Evolutionary conservation across 2,329 filamentous ascomycete genomes (phyloP), one percentile per base, ranked within the genome.

Genomic region (Cladosporium oxysporum): DNA sequence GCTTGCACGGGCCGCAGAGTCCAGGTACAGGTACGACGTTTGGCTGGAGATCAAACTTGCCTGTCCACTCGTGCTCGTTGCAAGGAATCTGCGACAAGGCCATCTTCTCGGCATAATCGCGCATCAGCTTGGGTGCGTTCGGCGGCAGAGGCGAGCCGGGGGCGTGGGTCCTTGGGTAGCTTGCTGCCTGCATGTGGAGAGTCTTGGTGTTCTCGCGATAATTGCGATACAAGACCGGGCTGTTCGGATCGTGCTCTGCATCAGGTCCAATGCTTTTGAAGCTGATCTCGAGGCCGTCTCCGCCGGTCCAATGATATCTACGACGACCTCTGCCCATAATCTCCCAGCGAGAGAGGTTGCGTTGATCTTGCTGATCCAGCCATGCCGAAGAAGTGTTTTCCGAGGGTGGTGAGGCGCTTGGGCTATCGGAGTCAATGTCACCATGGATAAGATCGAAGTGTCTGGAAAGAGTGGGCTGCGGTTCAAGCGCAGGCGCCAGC

Each of bases 271-370:
- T 67, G 31, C 76, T 75, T 16, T 67, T 64, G 66, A 77, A 78
- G 26, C 70, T 69, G 69, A 78, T 78, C 71, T 78, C 76, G 23
- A 69, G 69, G 10, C 76, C 76, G 62, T 77, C 76, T 28, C 76
- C 74, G 29, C 76, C 76, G 26, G 68, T 66, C 76, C 76, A 78
- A 50, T 72, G 73, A 63, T 72, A 76, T n/a, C 62, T 66, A 64
- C 60, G 65, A 63, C n/a, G 58, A 14, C 58, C 59, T 12, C 35
- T 33, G 33, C 58, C 50, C 21, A 12, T 26, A 49, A 66, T 58
- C 18, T 37, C 28, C 64, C 64, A 66, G 8, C 47, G 64, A 14
- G 35, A 33, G 8, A 31, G 28, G 50, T 37, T 31, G 12, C 37
- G 29, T 28, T 18, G 2, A 33, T 31, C 6, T 16, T 41, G 23